Conservation (phyloP, 441 rosid species). For the Pelargonium myrrhifolium region DNA sequence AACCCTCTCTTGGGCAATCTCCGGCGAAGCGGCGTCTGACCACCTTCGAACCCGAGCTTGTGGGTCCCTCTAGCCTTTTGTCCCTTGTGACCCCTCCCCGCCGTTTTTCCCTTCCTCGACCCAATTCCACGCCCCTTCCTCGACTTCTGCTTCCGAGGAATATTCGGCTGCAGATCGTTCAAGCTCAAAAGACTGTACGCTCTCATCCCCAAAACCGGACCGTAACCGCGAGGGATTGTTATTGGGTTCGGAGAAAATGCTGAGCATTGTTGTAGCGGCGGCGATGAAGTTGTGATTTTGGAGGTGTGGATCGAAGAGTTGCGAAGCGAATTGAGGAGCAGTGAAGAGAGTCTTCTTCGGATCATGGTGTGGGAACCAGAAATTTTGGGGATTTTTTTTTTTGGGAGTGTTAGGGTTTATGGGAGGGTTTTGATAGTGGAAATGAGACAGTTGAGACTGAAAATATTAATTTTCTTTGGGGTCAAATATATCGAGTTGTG, state of each 20-base stretch:
- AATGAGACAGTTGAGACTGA: no score
- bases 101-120: slow-evolving; percentile 89
- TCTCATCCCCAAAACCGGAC: slow-evolving; percentile 33
- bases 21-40: slow-evolving; percentile 86
- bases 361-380: slow-evolving; percentile 29
- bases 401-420: slow-evolving; percentile 1
- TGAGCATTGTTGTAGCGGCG: slow-evolving; percentile 15
- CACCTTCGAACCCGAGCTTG: slow-evolving; percentile 92
- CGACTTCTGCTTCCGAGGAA: slow-evolving; percentile 85
- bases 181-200: slow-evolving; percentile 61
- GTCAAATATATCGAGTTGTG: no score
- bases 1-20: slow-evolving; percentile 89
- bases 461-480: no score
- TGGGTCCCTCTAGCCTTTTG: slow-evolving; percentile 85
- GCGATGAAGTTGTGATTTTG: slow-evolving; percentile 12
- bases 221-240: slow-evolving; percentile 15
- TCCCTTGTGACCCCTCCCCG: slow-evolving; percentile 89
- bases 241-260: background rate
- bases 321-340: slow-evolving; percentile 36
- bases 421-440: background rate
- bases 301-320: slow-evolving; percentile 17
- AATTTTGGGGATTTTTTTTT: background rate
- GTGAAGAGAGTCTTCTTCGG: slow-evolving; percentile 39
- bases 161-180: slow-evolving; percentile 72
- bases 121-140: slow-evolving; percentile 97